These are phyloP conservation scores for Fusarium bactridioides DNA, from an alignment of 2,329 filamentous ascomycete genomes.

Conservation along the genomic window DNA sequence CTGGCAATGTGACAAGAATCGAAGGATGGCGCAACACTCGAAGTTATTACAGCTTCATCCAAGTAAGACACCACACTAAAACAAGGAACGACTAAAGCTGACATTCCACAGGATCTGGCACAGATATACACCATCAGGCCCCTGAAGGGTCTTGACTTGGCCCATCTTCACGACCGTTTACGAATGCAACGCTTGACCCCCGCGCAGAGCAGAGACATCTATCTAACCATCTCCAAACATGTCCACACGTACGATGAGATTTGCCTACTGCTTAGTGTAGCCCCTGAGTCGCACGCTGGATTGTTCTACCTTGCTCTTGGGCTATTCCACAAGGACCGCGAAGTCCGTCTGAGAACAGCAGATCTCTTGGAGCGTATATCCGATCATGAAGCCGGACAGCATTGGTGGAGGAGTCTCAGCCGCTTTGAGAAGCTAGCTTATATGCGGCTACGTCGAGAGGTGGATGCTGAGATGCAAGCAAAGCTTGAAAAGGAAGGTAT, in stretches of 20 bases:
- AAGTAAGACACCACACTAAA: constrained; percentile 58
- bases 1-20: constrained; percentile 89
- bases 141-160: constrained; percentile 82
- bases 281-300: constrained; percentile 85
- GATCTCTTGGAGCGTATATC: constrained; percentile 83
- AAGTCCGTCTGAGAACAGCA: constrained; percentile 79
- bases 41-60: constrained; percentile 95
- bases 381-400: constrained; percentile 87
- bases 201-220: constrained; percentile 82
- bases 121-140: constrained; percentile 71
- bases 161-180: constrained; percentile 91
- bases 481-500: constrained; percentile 57
- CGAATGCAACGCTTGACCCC: constrained; percentile 81
- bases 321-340: constrained; percentile 85
- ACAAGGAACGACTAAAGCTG: not conserved
- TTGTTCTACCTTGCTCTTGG: constrained; percentile 92
- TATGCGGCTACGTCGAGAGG: constrained; percentile 76
- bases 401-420: constrained; percentile 90
- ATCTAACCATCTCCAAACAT: constrained; percentile 78
- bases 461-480: constrained; percentile 59
- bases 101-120: constrained; percentile 65
- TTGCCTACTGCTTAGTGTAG: constrained; percentile 81
- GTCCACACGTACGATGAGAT: constrained; percentile 86
- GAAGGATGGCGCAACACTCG: constrained; percentile 97
- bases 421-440: constrained; percentile 89